Conservation (phyloP, 257 asterid genomes). For the Lycium ferocissimum region DNA sequence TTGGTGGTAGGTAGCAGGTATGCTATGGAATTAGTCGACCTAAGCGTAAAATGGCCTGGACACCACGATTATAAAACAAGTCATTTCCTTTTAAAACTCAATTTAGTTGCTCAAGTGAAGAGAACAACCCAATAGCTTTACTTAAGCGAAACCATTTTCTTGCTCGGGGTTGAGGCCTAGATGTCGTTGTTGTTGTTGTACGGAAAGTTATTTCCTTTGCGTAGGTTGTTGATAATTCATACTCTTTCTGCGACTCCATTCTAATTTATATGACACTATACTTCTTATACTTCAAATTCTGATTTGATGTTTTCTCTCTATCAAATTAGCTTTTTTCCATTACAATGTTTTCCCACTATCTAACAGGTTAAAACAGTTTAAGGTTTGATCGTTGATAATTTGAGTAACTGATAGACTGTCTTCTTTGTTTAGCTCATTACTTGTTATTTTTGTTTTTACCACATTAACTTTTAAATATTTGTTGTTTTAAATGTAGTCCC, state of each 20-base stretch:
- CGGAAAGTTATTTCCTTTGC: neutral
- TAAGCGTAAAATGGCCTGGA: too few species aligned
- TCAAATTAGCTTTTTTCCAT: neutral
- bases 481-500: neutral
- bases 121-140: neutral
- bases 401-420: neutral
- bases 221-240: neutral
- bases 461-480: neutral
- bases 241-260: neutral
- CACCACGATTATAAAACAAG: too few species aligned
- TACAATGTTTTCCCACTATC: neutral
- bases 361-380: neutral
- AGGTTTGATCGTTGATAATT: neutral
- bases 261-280: neutral
- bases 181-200: neutral
- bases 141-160: neutral
- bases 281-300: neutral
- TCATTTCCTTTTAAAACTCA: constrained; percentile 1
- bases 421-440: neutral
- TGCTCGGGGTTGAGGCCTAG: neutral
- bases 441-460: neutral
- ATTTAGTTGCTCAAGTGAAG: neutral
- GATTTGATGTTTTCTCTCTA: neutral
- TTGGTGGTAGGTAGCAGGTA: too few species aligned
- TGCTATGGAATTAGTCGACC: too few species aligned